These are phyloP conservation scores for Cicer chorassanicum DNA, from an alignment of 306 rosid species.

Conservation along the genomic window DNA sequence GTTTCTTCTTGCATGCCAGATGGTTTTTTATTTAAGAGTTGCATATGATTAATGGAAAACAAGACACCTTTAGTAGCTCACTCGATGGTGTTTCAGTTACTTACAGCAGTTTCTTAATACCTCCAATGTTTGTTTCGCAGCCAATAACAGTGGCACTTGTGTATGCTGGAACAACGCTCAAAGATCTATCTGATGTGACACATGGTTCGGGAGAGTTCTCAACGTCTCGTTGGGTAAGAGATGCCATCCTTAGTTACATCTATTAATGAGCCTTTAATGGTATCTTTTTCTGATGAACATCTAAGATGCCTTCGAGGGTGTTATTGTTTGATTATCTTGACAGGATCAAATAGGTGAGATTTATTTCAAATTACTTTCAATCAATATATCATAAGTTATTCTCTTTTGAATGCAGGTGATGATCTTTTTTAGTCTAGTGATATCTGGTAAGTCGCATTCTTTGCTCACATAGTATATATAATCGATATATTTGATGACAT, in stretches of 20 bases:
- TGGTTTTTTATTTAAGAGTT: too few relatives aligned
- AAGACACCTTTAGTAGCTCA: neutral
- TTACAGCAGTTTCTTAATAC: slow-evolving; percentile 37
- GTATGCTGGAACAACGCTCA: slow-evolving; percentile 88
- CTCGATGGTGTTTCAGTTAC: slow-evolving; percentile 34
- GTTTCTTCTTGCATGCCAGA: too few relatives aligned
- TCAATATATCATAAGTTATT: slow-evolving; percentile 39
- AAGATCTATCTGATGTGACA: slow-evolving; percentile 90
- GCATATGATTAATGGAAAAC: too few relatives aligned
- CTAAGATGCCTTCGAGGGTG: slow-evolving; percentile 37
- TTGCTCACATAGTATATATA: slow-evolving; percentile 1
- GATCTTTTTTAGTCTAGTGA: slow-evolving; percentile 59
- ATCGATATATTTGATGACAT: too few relatives aligned
- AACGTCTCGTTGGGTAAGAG: slow-evolving; percentile 73
- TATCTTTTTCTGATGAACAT: slow-evolving; percentile 29
- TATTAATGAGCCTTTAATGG: slow-evolving; percentile 6
- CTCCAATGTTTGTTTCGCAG: slow-evolving; percentile 53
- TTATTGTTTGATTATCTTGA: slow-evolving; percentile 25
- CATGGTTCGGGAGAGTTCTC: slow-evolving; percentile 80
- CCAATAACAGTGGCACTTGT: slow-evolving; percentile 85
- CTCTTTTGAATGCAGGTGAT: slow-evolving; percentile 68
- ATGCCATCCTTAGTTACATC: slow-evolving; percentile 25
- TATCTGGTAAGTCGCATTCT: slow-evolving; percentile 72
- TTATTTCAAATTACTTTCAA: slow-evolving; percentile 5
- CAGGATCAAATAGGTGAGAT: slow-evolving; percentile 10